A percentile compares a stretch with the other conserved stretches of the same genome.
These are phyloP conservation scores for grape (Vitis vinifera) DNA, from an alignment of 164 flowering plant genomes.

Conservation along the genomic window DNA sequence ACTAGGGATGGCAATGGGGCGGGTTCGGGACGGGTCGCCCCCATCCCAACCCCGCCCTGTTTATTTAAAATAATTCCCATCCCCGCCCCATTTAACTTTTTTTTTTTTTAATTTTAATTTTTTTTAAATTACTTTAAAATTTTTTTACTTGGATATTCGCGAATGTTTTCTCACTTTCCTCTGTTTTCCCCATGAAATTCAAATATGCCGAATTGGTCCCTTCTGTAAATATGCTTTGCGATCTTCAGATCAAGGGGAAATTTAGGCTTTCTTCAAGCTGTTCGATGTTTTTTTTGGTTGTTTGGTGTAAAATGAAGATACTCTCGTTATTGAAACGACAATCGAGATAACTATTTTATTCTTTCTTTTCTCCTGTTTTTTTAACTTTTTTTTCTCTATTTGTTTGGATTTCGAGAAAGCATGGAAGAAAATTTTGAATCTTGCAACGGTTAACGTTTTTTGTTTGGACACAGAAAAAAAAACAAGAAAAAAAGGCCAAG, in stretches of 20 bases:
- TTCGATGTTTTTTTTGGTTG: neutral
- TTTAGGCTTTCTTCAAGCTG: constrained; percentile 1
- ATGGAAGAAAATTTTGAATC: neutral
- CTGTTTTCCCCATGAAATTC: no score
- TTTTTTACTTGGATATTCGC: no score
- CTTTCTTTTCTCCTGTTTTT: neutral
- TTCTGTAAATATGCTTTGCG: constrained; percentile 13
- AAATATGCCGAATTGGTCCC: no score
- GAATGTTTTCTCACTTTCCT: no score
- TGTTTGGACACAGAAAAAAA: neutral
- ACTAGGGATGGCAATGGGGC: no score
- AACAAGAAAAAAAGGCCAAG: neutral
- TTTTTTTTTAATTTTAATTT: no score
- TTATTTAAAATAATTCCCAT: no score
- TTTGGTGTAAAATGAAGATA: neutral
- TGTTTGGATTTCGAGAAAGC: constrained; percentile 1
- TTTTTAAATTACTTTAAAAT: no score
- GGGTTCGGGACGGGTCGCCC: no score
- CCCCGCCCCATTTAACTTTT: no score
- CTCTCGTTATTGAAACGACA: neutral
- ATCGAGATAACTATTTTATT: neutral
- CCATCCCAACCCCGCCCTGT: no score
- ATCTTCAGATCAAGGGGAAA: neutral
- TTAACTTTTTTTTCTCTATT: neutral
- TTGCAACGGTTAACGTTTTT: neutral